These are phyloP conservation scores for Candida methanosorbosa DNA, from an alignment of 805 yeast genomes.

Conservation along the genomic window DNA sequence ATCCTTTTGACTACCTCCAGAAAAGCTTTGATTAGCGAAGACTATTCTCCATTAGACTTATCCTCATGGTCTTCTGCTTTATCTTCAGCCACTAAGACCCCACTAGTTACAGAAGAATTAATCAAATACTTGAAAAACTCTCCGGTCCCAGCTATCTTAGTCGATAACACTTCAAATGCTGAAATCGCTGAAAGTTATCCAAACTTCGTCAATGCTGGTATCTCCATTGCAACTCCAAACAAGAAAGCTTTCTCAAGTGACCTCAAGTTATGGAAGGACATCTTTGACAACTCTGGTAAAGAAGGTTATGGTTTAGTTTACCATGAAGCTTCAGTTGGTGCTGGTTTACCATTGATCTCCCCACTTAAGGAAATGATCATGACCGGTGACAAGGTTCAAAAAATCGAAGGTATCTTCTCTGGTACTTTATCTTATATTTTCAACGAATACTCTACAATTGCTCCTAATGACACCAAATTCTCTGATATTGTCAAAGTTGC, in stretches of 20 bases:
- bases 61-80: constrained; percentile 46
- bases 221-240: constrained; percentile 96
- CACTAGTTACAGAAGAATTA: constrained; percentile 50
- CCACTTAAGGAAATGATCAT: constrained; percentile 80
- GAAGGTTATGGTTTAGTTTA: constrained; percentile 70
- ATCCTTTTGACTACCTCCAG: constrained; percentile 71
- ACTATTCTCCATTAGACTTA: constrained; percentile 65
- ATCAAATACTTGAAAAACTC: constrained; percentile 56
- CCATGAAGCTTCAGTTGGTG: constrained; percentile 99
- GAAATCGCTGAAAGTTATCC: constrained; percentile 73
- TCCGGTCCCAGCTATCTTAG: constrained; percentile 68
- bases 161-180: constrained; percentile 91
- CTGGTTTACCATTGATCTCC: constrained; percentile 91
- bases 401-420: constrained; percentile 92
- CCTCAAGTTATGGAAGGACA: constrained; percentile 63
- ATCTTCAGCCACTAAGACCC: constrained; percentile 35
- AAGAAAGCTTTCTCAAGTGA: constrained; percentile 92
- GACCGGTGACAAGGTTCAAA: constrained; percentile 89
- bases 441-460: constrained; percentile 78
- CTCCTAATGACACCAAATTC: constrained; percentile 57
- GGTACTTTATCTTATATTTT: constrained; percentile 94
- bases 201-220: constrained; percentile 60
- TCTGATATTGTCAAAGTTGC: constrained; percentile 88
- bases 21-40: constrained; percentile 58
- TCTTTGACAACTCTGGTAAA: constrained; percentile 47